Base-by-base conservation (phyloP, 2,329 filamentous ascomycete genomes). In the Coniochaeta pulveracea region DNA sequence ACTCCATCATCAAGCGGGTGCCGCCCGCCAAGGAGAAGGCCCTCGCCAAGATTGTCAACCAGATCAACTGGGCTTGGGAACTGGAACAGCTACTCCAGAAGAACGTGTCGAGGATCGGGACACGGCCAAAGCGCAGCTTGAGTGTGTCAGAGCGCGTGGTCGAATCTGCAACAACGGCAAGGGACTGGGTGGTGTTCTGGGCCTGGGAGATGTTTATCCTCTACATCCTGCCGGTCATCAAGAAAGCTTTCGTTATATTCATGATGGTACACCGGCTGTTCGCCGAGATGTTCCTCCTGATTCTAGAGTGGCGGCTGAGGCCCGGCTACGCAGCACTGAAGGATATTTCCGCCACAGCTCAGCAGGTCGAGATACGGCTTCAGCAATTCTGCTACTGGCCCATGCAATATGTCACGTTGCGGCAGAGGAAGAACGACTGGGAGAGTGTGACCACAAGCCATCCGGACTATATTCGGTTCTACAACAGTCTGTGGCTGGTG, bases 381-480 rank as follows among this genome's bases (percentile, higher is more conserved):
- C 86, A 96, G 52, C 91, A 98, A 52, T 96, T 96, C 51, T 96
- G 89, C 57, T 98, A 98, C 55, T 96, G 89, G 88, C 93, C 91
- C 3, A 85, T 93, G 57, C 89, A 98, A 54, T 95, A 96, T 51
- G 70, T 89, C 26, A 96, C 86, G 11, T 58, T 98, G 29, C 80
- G 88, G n/a, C 78, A 84, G 49, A 72, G 88, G 24, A 93, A 93
- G 51, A 77, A 80, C 41, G 85, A 93, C 46, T 96, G 91, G 89
- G 84, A 86, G 37, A 96, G 89, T 52, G 82, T 96, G 35, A 95
- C 88, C 1, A 91, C 81, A 30, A 94, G 81, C 47, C 89, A 98
- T 55, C 85, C 89, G 1, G 91, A 98, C 55, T 98, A 98, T 54
- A 98, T 98, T 44, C 81, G 91, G 11, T 98, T 98, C 58, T 98